phyloP scores from a whole-genome alignment of 2,329 filamentous ascomycete genomes.

The Aspergillus quadrilineatus region DNA sequence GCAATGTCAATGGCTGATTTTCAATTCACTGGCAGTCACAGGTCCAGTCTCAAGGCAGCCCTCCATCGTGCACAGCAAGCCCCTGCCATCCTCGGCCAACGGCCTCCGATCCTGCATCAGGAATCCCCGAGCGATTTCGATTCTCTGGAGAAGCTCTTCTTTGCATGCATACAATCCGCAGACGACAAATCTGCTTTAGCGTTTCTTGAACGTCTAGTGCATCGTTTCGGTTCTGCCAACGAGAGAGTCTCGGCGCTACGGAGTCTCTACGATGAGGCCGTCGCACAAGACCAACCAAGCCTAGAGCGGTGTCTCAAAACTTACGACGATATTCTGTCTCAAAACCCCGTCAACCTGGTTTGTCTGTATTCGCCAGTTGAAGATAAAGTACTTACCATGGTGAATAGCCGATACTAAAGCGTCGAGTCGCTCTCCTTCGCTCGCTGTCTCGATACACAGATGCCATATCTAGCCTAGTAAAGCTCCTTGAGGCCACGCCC shows the following conservation, averaged over 20 bases:
- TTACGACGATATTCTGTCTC: slow-evolving; percentile 72
- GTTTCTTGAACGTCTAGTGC: slow-evolving; percentile 71
- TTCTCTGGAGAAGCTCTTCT: slow-evolving; percentile 80
- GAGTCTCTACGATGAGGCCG: slow-evolving; percentile 82
- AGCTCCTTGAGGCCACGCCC: slow-evolving; percentile 77
- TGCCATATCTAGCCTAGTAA: slow-evolving; percentile 70
- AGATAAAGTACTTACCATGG: slow-evolving; percentile 30
- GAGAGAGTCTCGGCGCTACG: slow-evolving; percentile 81
- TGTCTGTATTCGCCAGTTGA: slow-evolving; percentile 34
- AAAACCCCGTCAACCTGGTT: slow-evolving; percentile 78
- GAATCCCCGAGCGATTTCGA: slow-evolving; percentile 82
- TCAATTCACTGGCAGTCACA: slow-evolving; percentile 17
- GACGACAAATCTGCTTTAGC: slow-evolving; percentile 75
- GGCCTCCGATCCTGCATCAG: slow-evolving; percentile 48
- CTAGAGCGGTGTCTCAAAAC: slow-evolving; percentile 70
- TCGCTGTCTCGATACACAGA: slow-evolving; percentile 69
- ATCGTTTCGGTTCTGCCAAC: slow-evolving; percentile 79
- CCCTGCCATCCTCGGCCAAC: slow-evolving; percentile 38
- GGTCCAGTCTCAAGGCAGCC: slow-evolving; percentile 48
- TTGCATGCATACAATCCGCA: slow-evolving; percentile 79
- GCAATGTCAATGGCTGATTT: not conserved
- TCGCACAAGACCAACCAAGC: slow-evolving; percentile 64
- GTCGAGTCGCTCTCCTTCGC: slow-evolving; percentile 75
- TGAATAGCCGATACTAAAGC: slow-evolving; percentile 74
- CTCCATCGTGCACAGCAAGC: slow-evolving; percentile 46